Evolutionary conservation across 441 rosid species (phyloP).

Genomic region (Manihot esculenta): DNA sequence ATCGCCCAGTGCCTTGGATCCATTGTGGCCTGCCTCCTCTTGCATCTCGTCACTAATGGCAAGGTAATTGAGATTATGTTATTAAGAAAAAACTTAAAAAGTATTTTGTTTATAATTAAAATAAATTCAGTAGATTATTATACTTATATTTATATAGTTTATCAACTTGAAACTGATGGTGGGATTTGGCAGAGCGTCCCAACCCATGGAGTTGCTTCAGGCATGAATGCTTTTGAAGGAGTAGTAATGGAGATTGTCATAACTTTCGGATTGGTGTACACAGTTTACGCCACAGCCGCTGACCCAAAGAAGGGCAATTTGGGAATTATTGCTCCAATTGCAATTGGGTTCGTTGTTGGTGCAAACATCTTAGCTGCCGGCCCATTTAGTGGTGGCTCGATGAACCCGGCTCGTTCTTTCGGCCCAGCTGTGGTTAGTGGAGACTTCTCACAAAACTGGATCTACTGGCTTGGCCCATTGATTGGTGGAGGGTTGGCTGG

Average conservation of each 20-base stretch:
- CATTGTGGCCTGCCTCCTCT: constrained; percentile 79
- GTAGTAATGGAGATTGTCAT: constrained; percentile 77
- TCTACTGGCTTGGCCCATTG: constrained; percentile 71
- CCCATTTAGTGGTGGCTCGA: constrained; percentile 91
- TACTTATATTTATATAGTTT: too few species aligned
- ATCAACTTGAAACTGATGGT: too few species aligned
- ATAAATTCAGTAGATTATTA: too few species aligned
- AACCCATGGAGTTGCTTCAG: constrained; percentile 66
- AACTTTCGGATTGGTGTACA: constrained; percentile 77
- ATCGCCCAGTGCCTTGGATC: constrained; percentile 90
- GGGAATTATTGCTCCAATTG: constrained; percentile 80
- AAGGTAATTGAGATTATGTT: constrained; percentile 30
- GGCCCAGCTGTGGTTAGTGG: constrained; percentile 86
- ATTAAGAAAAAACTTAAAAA: too few species aligned
- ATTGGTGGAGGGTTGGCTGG: constrained; percentile 88
- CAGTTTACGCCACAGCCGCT: constrained; percentile 85
- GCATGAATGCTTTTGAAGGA: constrained; percentile 55
- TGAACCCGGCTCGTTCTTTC: constrained; percentile 92
- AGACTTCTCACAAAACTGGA: constrained; percentile 63
- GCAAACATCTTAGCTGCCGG: constrained; percentile 92
- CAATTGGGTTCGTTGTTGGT: constrained; percentile 88
- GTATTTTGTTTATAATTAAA: too few species aligned
- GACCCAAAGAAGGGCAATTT: constrained; percentile 82
- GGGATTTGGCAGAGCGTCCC: constrained; percentile 60
- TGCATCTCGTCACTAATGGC: constrained; percentile 56